These are phyloP conservation scores for Brachypodium distachyon DNA, from an alignment of 202 grass and related monocot species.

Conservation along the genomic window DNA sequence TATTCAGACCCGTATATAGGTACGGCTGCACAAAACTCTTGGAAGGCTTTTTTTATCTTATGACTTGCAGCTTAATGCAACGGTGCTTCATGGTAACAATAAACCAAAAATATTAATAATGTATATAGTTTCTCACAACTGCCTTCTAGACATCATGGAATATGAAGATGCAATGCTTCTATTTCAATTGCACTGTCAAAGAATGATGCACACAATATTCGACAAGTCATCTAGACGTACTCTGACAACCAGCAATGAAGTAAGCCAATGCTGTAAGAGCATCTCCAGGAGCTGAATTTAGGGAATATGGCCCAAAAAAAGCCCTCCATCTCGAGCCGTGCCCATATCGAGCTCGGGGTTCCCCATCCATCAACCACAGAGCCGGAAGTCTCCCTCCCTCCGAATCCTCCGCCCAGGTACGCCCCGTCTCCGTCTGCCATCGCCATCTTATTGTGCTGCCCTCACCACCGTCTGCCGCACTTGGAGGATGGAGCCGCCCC, in stretches of 20 bases:
- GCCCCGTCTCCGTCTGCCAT: too few relatives aligned
- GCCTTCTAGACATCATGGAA: neutral
- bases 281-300: neutral
- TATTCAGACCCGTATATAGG: neutral
- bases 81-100: neutral
- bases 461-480: too few relatives aligned
- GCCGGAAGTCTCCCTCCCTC: too few relatives aligned
- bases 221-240: slow-evolving; percentile 1
- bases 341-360: too few relatives aligned
- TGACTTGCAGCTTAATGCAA: slow-evolving; percentile 16
- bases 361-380: too few relatives aligned
- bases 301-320: too few relatives aligned
- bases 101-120: neutral
- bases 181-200: slow-evolving; percentile 12
- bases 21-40: neutral
- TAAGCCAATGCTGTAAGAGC: too few relatives aligned
- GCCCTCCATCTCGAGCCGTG: too few relatives aligned
- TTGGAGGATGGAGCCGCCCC: too few relatives aligned
- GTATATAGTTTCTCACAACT: neutral
- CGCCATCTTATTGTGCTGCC: too few relatives aligned
- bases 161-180: neutral
- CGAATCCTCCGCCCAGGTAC: too few relatives aligned
- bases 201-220: neutral
- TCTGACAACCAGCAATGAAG: neutral
- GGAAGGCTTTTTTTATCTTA: neutral